Conservation (phyloP, 148 eudicot genomes). For the Salicornia ramosissima region DNA sequence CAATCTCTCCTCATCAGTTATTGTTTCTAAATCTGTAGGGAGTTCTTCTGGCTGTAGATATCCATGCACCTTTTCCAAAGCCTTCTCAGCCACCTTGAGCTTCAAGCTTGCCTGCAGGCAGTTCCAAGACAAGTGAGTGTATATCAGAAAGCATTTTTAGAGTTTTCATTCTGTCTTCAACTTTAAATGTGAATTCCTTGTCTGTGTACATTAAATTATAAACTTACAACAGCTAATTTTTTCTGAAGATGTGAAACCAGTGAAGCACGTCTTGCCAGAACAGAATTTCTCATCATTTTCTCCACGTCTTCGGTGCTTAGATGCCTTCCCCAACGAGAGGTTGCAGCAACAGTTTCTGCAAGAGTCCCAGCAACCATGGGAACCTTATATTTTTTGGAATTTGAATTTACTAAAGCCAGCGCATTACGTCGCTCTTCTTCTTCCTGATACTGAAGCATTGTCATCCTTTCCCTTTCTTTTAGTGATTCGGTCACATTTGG, state of each 20-base stretch:
- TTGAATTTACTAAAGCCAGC: constrained; percentile 31
- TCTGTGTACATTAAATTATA: neutral
- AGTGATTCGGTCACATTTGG: constrained; percentile 57
- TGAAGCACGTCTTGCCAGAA: constrained; percentile 74
- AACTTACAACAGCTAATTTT: constrained; percentile 69
- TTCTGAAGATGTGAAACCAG: constrained; percentile 59
- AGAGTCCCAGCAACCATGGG: constrained; percentile 91
- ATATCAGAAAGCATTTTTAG: neutral
- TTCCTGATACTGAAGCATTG: constrained; percentile 55
- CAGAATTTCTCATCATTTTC: constrained; percentile 65
- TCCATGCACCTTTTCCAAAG: constrained; percentile 62
- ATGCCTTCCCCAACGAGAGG: constrained; percentile 76
- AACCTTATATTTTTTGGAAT: constrained; percentile 29
- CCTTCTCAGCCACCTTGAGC: constrained; percentile 71
- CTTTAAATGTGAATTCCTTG: neutral
- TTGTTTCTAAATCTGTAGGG: constrained; percentile 79
- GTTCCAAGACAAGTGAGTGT: neutral
- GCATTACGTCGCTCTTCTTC: constrained; percentile 59
- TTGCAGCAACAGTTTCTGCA: constrained; percentile 85
- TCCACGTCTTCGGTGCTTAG: constrained; percentile 50
- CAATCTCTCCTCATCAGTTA: constrained; percentile 87
- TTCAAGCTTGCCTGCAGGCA: constrained; percentile 67
- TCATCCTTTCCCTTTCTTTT: constrained; percentile 52
- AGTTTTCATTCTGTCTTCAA: neutral
- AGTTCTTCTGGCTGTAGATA: constrained; percentile 64